phyloP scores from a whole-genome alignment of 208 protist species.

The Leishmania tropica region DNA sequence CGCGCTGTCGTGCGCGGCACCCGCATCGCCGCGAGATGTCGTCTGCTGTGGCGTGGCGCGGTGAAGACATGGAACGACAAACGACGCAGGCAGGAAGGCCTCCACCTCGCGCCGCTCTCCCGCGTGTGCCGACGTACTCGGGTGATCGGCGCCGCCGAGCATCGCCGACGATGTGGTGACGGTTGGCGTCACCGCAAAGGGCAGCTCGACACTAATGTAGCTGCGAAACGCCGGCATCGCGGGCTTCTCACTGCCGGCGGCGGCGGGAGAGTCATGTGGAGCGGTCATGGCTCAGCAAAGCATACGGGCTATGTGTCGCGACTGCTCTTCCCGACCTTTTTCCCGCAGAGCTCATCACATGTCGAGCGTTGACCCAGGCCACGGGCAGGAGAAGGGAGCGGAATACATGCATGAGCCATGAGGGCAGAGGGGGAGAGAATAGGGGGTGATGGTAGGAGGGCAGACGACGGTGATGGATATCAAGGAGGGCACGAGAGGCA shows the following conservation, averaged over 20 bases:
- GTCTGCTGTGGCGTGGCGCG: slow-evolving; percentile 18
- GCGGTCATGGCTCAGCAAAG: not conserved
- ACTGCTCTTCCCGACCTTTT: not conserved
- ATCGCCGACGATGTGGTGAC: slow-evolving; percentile 3
- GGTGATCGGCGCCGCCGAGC: not conserved
- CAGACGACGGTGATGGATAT: not conserved
- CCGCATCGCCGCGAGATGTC: not conserved
- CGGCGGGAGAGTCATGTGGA: not conserved
- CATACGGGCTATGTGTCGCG: not conserved
- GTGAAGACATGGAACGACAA: slow-evolving; percentile 47
- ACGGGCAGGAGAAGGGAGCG: not conserved
- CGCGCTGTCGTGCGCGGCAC: slow-evolving; percentile 16
- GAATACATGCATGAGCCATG: not conserved
- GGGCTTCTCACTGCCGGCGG: not conserved
- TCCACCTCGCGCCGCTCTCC: slow-evolving; percentile 34
- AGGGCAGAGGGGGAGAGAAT: not conserved
- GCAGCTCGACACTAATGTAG: slow-evolving; percentile 75
- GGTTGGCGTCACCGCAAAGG: slow-evolving; percentile 50
- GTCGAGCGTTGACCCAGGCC: not conserved
- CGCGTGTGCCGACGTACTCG: not conserved
- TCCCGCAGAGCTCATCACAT: not conserved
- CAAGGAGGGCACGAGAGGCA: not conserved
- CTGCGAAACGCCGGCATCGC: slow-evolving; percentile 40
- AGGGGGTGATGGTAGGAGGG: not conserved
- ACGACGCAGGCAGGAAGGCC: slow-evolving; percentile 58